These are phyloP conservation scores for Perilla frutescens DNA, from an alignment of 257 asterid genomes.

Conservation along the genomic window DNA sequence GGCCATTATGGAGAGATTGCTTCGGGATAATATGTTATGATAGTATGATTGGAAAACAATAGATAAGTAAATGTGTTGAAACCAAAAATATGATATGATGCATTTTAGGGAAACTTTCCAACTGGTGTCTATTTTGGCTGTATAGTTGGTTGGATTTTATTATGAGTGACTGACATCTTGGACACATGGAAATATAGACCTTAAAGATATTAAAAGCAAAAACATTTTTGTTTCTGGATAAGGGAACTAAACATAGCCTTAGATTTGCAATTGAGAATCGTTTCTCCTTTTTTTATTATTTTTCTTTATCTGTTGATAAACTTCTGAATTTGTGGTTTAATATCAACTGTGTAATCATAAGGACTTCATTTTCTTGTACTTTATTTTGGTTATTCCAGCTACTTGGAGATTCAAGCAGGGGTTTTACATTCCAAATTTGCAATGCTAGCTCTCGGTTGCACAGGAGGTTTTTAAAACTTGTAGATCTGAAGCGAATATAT, in stretches of 20 bases:
- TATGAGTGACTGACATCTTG: not conserved
- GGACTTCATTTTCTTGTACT: constrained; percentile 28
- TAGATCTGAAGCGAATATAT: constrained; percentile 3
- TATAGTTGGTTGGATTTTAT: not conserved
- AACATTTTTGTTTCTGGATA: constrained; percentile 1
- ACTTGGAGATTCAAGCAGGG: constrained; percentile 36
- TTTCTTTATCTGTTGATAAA: not conserved
- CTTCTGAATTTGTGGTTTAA: constrained; percentile 16
- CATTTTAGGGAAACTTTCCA: not conserved
- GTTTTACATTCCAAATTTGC: constrained; percentile 2
- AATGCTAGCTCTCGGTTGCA: constrained; percentile 15
- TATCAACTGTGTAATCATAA: not conserved
- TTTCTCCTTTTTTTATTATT: constrained; percentile 1
- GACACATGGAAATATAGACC: not conserved
- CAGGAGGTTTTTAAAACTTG: constrained; percentile 16
- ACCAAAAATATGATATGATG: constrained; percentile 9
- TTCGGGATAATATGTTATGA: constrained; percentile 13
- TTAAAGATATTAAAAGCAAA: not conserved
- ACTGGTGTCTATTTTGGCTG: not conserved
- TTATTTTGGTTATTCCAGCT: constrained; percentile 37
- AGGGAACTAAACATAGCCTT: not conserved
- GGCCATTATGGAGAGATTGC: not conserved
- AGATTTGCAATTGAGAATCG: not conserved
- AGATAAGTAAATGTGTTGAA: not conserved
- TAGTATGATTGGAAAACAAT: not conserved